Evolutionary conservation across 495 filamentous ascomycete genomes (phyloP), one percentile per base, ranked within the genome.

Genomic region (Evansstolkia leycettana): DNA sequence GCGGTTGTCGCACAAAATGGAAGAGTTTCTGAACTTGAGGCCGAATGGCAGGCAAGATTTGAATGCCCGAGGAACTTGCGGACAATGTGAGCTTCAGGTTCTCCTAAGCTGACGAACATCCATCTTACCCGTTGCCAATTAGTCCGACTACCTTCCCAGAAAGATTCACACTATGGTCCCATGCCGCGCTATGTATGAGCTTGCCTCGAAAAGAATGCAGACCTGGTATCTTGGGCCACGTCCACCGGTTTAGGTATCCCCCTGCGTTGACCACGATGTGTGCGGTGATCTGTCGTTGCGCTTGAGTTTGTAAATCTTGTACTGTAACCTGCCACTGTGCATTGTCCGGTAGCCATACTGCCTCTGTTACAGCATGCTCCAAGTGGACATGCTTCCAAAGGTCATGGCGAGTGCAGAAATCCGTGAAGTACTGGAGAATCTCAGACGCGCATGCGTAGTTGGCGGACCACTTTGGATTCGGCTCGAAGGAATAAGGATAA

Each of bases 61-160:
- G 29, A 39, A 33, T 28, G 16, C 16, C 20, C 25, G 14, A 2
- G 34, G 9, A 12, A 25, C 28, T 10, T 18, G 24, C 7, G 71
- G 5, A 81, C 60, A 9, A 78, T 58, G 45, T 80, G 75, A n/a
- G 56, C 42, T 10, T 41, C 52, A 28, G 56, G 60, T 4, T 50
- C 55, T 41, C 67, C 64, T n/a, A n/a, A n/a, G n/a, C n/a, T n/a
- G n/a, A n/a, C n/a, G n/a, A n/a, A 52, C 6, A 53, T 18, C 70
- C 71, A n/a, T n/a, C n/a, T n/a, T n/a, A n/a, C n/a, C n/a, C n/a
- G n/a, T n/a, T n/a, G n/a, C n/a, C n/a, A n/a, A n/a, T n/a, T 23
- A 75, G 60, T 1, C 72, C 42, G 3, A 55, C 66, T 13, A 76
- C 60, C 65, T 11, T 47, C 34, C 9, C 66, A 55, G 17, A 62